Evolutionary conservation across 768 basidiomycete genomes (phyloP).

Genomic region (Mycena belliarum): DNA sequence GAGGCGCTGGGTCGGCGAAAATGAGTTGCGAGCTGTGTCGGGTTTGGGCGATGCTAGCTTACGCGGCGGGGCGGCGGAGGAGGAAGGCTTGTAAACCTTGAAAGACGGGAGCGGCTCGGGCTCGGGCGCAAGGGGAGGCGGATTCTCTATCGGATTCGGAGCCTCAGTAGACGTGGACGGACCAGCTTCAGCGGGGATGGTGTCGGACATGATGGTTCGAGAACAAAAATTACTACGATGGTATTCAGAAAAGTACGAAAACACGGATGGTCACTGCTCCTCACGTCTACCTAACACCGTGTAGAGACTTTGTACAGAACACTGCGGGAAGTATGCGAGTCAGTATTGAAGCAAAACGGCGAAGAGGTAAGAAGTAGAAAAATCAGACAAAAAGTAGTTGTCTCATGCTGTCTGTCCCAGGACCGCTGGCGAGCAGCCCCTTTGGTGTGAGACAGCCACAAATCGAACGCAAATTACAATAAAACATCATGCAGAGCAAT

Average conservation of each 20-base stretch:
- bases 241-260: conserved; percentile 16
- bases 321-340: conserved; percentile 15
- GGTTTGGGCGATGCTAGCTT: conserved; percentile 25
- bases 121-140: neutral
- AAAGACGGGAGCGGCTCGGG: conserved; percentile 32
- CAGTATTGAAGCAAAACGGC: conserved; percentile 9
- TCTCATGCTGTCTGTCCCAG: conserved; percentile 75
- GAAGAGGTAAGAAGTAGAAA: conserved; percentile 4
- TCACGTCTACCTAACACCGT: conserved; percentile 31
- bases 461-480: conserved; percentile 92
- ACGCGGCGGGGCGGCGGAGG: conserved; percentile 33
- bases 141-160: conserved; percentile 5
- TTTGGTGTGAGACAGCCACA: conserved; percentile 60
- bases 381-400: conserved; percentile 56
- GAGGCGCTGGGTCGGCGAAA: conserved; percentile 34
- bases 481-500: conserved; percentile 48
- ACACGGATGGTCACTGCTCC: too few relatives aligned
- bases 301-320: conserved; percentile 4
- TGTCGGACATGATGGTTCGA: conserved; percentile 14
- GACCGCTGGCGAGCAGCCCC: conserved; percentile 74
- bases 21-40: neutral
- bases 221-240: conserved; percentile 8
- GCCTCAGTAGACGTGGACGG: conserved; percentile 2
- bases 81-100: conserved; percentile 50
- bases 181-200: conserved; percentile 13